These are phyloP conservation scores for Candida neerlandica DNA, from an alignment of 1,139 yeast species.

Conservation along the genomic window DNA sequence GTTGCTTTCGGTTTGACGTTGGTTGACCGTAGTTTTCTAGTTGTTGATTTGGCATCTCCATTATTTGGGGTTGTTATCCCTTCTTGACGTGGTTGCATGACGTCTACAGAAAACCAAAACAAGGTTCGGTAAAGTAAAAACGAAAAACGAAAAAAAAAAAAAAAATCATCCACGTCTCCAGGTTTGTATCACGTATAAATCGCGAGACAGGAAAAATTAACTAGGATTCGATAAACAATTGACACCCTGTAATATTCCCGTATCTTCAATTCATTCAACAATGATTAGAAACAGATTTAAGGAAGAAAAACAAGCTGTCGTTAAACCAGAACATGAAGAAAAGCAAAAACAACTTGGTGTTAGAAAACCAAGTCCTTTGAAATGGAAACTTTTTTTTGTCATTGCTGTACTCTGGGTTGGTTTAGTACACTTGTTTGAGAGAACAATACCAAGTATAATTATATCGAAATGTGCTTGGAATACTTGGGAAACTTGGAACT, in stretches of 20 bases:
- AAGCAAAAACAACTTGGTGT: background rate
- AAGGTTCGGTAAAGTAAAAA: background rate
- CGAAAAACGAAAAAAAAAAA: background rate
- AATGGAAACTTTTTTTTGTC: slow-evolving; percentile 1
- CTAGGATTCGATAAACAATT: background rate
- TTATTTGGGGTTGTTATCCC: background rate
- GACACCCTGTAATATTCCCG: background rate
- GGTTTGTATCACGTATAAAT: background rate
- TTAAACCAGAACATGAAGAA: background rate
- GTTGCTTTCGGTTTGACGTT: slow-evolving; percentile 42
- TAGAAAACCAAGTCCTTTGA: background rate
- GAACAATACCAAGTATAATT: slow-evolving; percentile 52
- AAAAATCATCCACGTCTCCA: background rate
- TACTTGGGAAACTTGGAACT: slow-evolving; percentile 62
- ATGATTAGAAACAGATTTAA: slow-evolving; percentile 1
- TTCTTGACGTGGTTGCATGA: background rate
- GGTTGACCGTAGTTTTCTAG: slow-evolving; percentile 25
- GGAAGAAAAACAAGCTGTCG: background rate
- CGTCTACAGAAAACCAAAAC: background rate
- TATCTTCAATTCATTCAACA: background rate
- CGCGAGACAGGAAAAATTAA: background rate
- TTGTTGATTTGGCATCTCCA: background rate
- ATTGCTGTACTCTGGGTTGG: slow-evolving; percentile 41
- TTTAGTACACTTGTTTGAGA: slow-evolving; percentile 60
- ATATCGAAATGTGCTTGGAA: slow-evolving; percentile 63